Conservation (phyloP, 495 filamentous ascomycete genomes). For the Tuber microsphaerosporum region DNA sequence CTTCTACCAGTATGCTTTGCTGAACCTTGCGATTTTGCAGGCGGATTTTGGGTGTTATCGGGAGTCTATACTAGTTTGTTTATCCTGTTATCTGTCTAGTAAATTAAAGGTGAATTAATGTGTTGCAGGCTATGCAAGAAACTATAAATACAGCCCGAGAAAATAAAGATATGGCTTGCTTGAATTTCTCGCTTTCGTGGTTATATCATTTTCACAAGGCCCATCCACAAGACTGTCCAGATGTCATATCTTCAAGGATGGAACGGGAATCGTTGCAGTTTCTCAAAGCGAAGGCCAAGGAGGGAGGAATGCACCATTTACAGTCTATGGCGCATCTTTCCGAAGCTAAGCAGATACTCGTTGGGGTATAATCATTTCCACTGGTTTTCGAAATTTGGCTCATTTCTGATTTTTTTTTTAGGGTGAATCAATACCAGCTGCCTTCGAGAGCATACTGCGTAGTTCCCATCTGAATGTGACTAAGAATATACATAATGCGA, state of each 20-base stretch:
- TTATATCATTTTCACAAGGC: conserved; percentile 88
- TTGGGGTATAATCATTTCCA: conserved; percentile 46
- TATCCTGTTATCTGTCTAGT: neutral
- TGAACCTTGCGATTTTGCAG: conserved; percentile 87
- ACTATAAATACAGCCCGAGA: conserved; percentile 85
- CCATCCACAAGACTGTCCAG: conserved; percentile 53
- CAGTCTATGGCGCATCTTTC: conserved; percentile 77
- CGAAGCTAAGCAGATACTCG: conserved; percentile 73
- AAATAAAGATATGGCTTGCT: conserved; percentile 80
- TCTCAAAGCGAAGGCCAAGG: conserved; percentile 79
- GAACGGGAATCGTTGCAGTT: conserved; percentile 77
- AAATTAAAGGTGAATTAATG: neutral
- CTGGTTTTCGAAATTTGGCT: neutral
- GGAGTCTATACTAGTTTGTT: conserved; percentile 63
- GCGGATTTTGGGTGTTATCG: conserved; percentile 88
- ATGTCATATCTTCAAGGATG: conserved; percentile 46
- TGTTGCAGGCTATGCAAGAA: conserved; percentile 66
- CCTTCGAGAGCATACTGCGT: conserved; percentile 70
- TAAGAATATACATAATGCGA: conserved; percentile 62
- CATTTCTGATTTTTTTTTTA: conserved; percentile 37
- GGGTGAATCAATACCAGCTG: conserved; percentile 72
- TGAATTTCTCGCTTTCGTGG: conserved; percentile 96
- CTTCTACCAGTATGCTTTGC: conserved; percentile 95
- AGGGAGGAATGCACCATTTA: conserved; percentile 79
- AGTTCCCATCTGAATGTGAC: conserved; percentile 74